These are phyloP conservation scores for Ampelomyces quisqualis DNA, from an alignment of 2,329 filamentous ascomycete genomes.

Conservation along the genomic window DNA sequence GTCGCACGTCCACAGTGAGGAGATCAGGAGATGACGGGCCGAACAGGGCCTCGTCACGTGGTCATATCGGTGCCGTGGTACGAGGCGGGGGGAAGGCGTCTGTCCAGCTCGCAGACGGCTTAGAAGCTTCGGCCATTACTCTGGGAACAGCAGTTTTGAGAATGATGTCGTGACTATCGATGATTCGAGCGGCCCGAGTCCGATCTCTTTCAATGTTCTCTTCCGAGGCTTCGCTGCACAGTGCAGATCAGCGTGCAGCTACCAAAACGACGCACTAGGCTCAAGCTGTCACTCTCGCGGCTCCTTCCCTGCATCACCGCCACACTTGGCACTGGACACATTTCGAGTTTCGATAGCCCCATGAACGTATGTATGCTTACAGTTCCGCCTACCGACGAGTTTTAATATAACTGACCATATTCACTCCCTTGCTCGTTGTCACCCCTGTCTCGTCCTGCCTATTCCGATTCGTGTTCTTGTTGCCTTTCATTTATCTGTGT, in stretches of 20 bases:
- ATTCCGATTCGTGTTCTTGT: constrained; percentile 13
- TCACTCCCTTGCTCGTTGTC: constrained; percentile 13
- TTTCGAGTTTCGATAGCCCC: constrained; percentile 34
- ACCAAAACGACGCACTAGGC: constrained; percentile 3
- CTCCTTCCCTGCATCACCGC: constrained; percentile 18
- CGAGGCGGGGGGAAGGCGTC: constrained; percentile 47
- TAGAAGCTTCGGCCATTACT: constrained; percentile 26
- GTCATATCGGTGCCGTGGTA: constrained; percentile 42
- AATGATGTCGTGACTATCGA: background rate
- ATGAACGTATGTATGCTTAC: constrained; percentile 41
- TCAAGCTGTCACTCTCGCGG: constrained; percentile 13
- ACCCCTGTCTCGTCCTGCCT: constrained; percentile 13
- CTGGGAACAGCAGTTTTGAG: background rate
- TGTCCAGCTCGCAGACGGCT: constrained; percentile 37
- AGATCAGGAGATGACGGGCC: constrained; percentile 40
- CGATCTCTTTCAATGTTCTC: background rate
- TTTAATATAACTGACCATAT: constrained; percentile 23
- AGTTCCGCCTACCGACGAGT: constrained; percentile 14
- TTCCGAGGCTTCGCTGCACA: background rate
- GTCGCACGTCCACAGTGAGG: constrained; percentile 49
- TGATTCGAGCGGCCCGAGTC: constrained; percentile 1
- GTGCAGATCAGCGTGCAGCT: constrained; percentile 1
- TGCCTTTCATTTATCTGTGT: constrained; percentile 25
- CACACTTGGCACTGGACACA: constrained; percentile 34
- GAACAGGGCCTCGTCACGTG: constrained; percentile 41